Evolutionary conservation across 441 rosid genomes (phyloP).

Genomic region (Populus trichocarpa): DNA sequence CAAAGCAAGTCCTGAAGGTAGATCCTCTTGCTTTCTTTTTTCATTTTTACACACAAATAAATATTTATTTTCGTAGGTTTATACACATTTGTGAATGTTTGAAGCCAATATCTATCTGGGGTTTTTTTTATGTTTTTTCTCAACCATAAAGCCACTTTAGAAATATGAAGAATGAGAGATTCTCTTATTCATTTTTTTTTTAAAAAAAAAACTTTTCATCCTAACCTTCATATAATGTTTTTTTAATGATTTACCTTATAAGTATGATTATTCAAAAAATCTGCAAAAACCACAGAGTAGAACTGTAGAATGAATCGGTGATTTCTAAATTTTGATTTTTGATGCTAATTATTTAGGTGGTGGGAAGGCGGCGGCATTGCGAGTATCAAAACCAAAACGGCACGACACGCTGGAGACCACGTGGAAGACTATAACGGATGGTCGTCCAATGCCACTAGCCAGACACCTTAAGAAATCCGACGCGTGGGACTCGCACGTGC

Average conservation of each 20-base stretch:
- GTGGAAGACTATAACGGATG: slow-evolving; percentile 70
- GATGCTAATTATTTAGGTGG: background rate
- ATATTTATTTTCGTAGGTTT: no score
- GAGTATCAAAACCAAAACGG: slow-evolving; percentile 46
- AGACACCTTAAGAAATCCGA: slow-evolving; percentile 55
- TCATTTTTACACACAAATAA: background rate
- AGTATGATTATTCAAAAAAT: background rate
- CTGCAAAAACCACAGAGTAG: background rate
- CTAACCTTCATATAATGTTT: no score
- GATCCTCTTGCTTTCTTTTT: background rate
- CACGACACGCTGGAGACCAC: slow-evolving; percentile 67
- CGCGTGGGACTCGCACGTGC: slow-evolving; percentile 31
- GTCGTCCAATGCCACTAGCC: slow-evolving; percentile 55
- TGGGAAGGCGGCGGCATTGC: slow-evolving; percentile 31
- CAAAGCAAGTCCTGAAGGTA: slow-evolving; percentile 63
- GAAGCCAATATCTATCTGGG: no score
- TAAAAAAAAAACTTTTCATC: no score
- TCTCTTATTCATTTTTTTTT: no score
- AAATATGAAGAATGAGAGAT: no score
- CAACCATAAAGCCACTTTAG: no score
- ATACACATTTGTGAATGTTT: no score
- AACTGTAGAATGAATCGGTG: background rate
- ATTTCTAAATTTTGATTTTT: background rate
- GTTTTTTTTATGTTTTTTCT: no score
- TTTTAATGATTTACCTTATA: no score